Conservation (phyloP, 768 basidiomycete genomes). For the Pholiota microspora region DNA sequence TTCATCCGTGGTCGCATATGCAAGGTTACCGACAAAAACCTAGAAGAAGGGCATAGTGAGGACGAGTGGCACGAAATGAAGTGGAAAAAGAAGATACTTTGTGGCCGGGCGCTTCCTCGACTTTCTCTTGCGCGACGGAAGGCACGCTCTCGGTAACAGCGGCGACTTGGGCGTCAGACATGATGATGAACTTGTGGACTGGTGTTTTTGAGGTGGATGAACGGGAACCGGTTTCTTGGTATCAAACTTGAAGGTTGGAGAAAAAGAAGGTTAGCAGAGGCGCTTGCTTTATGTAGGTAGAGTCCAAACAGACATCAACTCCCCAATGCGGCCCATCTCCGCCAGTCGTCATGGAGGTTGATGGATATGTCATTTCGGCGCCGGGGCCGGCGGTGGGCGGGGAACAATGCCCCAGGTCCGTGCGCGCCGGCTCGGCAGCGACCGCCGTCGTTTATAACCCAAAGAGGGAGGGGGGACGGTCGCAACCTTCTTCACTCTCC, state of each 20-base stretch:
- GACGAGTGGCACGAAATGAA: slow-evolving; percentile 17
- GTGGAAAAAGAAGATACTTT: slow-evolving; percentile 52
- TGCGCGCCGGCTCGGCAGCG: slow-evolving; percentile 1
- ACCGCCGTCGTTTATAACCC: slow-evolving; percentile 1
- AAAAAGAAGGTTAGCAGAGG: slow-evolving; percentile 38
- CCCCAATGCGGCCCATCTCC: slow-evolving; percentile 19
- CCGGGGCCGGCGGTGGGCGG: background rate
- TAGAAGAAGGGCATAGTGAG: slow-evolving; percentile 28
- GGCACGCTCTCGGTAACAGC: slow-evolving; percentile 78
- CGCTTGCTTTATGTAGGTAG: slow-evolving; percentile 33
- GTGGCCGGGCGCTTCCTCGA: slow-evolving; percentile 76
- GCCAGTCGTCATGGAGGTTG: slow-evolving; percentile 36
- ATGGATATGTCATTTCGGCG: slow-evolving; percentile 5
- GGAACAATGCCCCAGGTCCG: slow-evolving; percentile 1
- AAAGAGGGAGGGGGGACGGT: background rate
- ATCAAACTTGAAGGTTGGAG: slow-evolving; percentile 82
- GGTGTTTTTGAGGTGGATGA: slow-evolving; percentile 48
- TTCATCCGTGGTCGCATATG: slow-evolving; percentile 91
- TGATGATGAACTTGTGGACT: slow-evolving; percentile 56
- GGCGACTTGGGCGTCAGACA: slow-evolving; percentile 93
- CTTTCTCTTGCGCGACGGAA: slow-evolving; percentile 69
- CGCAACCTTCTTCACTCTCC: slow-evolving; percentile 4
- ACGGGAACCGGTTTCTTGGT: slow-evolving; percentile 78
- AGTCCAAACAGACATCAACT: slow-evolving; percentile 33
- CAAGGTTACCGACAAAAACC: slow-evolving; percentile 96